A percentile compares a stretch with the other conserved stretches of the same genome.
phyloP scores from a whole-genome alignment of 108 stramenopile species.

The Nannochloropsis salina region DNA sequence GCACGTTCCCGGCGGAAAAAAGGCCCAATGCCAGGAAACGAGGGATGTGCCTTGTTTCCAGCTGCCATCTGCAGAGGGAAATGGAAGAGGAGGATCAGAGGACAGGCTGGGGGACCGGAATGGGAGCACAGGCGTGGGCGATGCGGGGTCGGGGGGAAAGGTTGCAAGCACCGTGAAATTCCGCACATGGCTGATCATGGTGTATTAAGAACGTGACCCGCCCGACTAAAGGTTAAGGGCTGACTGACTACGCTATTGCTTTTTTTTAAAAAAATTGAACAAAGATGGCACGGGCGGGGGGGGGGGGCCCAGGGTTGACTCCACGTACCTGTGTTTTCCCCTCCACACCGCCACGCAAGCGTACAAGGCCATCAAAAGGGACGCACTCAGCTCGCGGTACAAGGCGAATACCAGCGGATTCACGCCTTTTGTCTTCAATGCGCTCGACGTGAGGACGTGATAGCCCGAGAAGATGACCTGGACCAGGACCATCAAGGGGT shows the following conservation, averaged over 20 bases:
- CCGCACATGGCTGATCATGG: too few relatives aligned
- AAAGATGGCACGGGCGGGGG: too few relatives aligned
- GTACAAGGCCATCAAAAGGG: conserved; percentile 18
- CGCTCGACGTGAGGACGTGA: conserved; percentile 26
- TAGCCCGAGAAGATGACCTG: conserved; percentile 31
- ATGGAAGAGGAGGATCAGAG: not conserved
- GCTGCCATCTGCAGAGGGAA: not conserved
- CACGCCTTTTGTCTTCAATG: conserved; percentile 24
- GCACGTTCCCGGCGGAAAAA: conserved; percentile 47
- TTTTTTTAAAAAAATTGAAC: too few relatives aligned
- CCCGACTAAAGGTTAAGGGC: too few relatives aligned
- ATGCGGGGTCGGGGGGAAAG: not conserved
- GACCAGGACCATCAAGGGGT: not conserved
- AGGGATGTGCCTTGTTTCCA: conserved; percentile 29
- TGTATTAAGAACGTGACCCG: too few relatives aligned
- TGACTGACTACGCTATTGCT: too few relatives aligned
- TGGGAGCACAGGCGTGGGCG: not conserved
- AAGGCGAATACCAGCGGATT: conserved; percentile 32
- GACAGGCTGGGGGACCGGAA: not conserved
- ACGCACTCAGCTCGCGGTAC: conserved; percentile 33
- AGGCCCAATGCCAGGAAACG: conserved; percentile 42
- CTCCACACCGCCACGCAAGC: not conserved
- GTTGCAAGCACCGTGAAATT: not conserved
- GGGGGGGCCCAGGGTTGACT: too few relatives aligned
- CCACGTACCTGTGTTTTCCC: not conserved